These are phyloP conservation scores for Gossypium davidsonii DNA, from an alignment of 441 rosid species.

Conservation along the genomic window DNA sequence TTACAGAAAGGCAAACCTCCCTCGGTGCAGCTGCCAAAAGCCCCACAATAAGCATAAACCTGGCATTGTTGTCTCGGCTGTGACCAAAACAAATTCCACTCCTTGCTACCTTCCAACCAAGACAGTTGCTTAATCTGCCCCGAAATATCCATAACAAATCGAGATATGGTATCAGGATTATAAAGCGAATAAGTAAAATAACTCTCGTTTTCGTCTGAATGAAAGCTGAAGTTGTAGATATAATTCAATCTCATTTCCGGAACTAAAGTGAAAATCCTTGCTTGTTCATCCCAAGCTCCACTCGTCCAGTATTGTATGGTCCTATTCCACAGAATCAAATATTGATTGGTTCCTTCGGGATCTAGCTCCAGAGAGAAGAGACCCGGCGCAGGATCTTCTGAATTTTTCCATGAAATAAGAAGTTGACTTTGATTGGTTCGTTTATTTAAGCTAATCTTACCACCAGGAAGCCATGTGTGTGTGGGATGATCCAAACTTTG, in stretches of 20 bases:
- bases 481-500: conserved; percentile 34
- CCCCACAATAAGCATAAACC: not conserved
- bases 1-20: not conserved
- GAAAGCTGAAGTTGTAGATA: not conserved
- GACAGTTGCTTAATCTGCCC: not conserved
- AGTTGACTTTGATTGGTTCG: conserved; percentile 24
- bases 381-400: not conserved
- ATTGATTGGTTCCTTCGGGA: not conserved
- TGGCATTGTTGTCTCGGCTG: not conserved
- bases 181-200: not conserved
- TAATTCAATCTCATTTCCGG: not conserved
- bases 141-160: not conserved
- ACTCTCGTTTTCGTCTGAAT: not conserved
- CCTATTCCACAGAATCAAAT: not conserved
- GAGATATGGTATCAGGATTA: not conserved
- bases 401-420: not conserved
- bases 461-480: conserved; percentile 65
- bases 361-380: not conserved
- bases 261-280: not conserved
- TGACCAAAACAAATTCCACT: conserved; percentile 1
- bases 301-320: not conserved
- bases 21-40: not conserved
- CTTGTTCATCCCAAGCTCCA: not conserved
- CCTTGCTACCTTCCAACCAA: not conserved
- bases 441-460: conserved; percentile 38